Base-by-base conservation (phyloP, 352 stramenopile species). In the Phytophthora agathidicida region DNA sequence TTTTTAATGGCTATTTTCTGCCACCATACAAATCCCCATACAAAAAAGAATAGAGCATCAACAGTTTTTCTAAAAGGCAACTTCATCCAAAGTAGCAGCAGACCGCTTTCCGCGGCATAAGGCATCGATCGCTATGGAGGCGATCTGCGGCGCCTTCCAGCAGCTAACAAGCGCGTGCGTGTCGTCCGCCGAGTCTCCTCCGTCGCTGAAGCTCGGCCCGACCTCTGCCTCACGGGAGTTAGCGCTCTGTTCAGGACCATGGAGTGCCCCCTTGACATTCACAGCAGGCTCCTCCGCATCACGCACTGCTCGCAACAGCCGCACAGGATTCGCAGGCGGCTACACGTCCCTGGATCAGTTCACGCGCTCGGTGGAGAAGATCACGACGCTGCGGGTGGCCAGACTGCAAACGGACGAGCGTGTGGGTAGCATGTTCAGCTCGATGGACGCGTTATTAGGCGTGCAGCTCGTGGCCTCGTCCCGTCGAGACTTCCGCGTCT, bases 401-500 rank as follows among this genome's bases (percentile, higher is more conserved):
- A 68, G 59, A 23, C 36, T 71, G 49, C 55, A 42, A 1, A 30
- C 46, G 1, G 49, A 52, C 35, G 62, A 77, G 42, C 58, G 50
- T n/a, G 23, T 68, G 13, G 71, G 61, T 11, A 71, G 24, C 63
- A 83, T 77, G 65, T 81, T 67, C 41, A 86, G 64, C 61, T 76
- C 75, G 3, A 47, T 88, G 41, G 77, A 88, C 52, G 65, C 54
- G 7, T 47, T 74, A 14, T 50, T 92, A 20, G 83, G 83, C 17
- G 46, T 92, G 30, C 76, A 85, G 38, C 65, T 92, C 3, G 71
- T 81, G 35, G 63, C 75, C 24, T 92, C 83, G 10, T 74, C 66
- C 9, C 74, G 77, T 5, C 66, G 71, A 5, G 83, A 89, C 58
- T 92, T 80, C 65, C 75, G 80, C 32, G 78, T 70, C 22, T 81